phyloP scores from a whole-genome alignment of 345 rosid species.

The Cardamine chenopodiifolia region DNA sequence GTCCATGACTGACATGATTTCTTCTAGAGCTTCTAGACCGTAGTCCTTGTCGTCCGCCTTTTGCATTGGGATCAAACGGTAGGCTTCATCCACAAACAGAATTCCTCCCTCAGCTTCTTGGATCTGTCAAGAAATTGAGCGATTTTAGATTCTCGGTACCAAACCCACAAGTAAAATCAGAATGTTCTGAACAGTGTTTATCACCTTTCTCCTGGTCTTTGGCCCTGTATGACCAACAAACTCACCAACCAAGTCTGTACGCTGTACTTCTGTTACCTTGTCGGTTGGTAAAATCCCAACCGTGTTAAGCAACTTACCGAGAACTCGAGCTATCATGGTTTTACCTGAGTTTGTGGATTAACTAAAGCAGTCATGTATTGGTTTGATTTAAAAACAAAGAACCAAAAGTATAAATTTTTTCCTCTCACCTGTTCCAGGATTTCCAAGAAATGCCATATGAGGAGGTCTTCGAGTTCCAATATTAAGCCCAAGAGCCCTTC shows the following conservation, averaged over 20 bases:
- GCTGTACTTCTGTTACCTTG: slow-evolving; percentile 83
- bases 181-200: not conserved
- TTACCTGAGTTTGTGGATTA: slow-evolving; percentile 59
- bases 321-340: slow-evolving; percentile 97
- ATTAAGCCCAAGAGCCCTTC: slow-evolving; percentile 84
- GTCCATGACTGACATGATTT: slow-evolving; percentile 98
- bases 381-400: not conserved
- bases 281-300: slow-evolving; percentile 95
- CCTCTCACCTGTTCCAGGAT: slow-evolving; percentile 88
- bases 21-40: slow-evolving; percentile 95
- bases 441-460: slow-evolving; percentile 98
- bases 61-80: slow-evolving; percentile 89
- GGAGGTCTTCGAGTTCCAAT: slow-evolving; percentile 88
- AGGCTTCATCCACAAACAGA: slow-evolving; percentile 98
- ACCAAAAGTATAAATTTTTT: not conserved
- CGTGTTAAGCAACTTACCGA: slow-evolving; percentile 83
- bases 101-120: slow-evolving; percentile 98
- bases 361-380: slow-evolving; percentile 17
- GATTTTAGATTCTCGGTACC: slow-evolving; percentile 8
- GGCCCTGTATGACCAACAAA: slow-evolving; percentile 99
- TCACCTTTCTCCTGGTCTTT: slow-evolving; percentile 91
- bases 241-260: slow-evolving; percentile 99
- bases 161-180: slow-evolving; percentile 18
- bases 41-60: slow-evolving; percentile 94
- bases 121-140: slow-evolving; percentile 54